phyloP scores from a whole-genome alignment of 257 asterid species.

The Handroanthus guayacan region DNA sequence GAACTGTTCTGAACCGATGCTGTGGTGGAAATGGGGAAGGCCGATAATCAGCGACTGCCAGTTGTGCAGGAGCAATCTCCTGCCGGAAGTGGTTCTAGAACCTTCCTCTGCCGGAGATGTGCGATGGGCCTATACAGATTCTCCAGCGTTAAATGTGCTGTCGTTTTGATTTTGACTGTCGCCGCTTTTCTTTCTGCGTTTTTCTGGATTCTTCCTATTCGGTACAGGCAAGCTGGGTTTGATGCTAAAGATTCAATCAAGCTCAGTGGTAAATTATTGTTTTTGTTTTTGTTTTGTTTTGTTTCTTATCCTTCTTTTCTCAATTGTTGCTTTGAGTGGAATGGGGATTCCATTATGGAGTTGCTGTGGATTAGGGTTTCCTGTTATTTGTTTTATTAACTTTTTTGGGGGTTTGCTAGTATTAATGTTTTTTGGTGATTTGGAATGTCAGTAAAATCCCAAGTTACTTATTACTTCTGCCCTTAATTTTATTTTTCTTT shows the following conservation, averaged over 20 bases:
- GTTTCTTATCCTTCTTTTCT: background rate
- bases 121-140: conserved; percentile 44
- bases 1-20: conserved; percentile 62
- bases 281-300: conserved; percentile 7
- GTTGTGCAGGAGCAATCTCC: conserved; percentile 59
- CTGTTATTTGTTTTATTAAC: conserved; percentile 16
- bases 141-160: conserved; percentile 63
- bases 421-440: background rate
- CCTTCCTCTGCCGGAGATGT: conserved; percentile 61
- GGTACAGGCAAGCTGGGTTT: conserved; percentile 46
- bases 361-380: conserved; percentile 32
- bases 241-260: conserved; percentile 68
- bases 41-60: conserved; percentile 62
- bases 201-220: conserved; percentile 62
- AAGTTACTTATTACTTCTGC: background rate
- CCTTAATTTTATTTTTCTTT: too few species aligned
- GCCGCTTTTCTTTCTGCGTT: conserved; percentile 63
- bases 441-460: background rate
- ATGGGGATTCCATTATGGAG: conserved; percentile 18
- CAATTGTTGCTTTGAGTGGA: background rate
- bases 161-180: conserved; percentile 56
- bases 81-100: conserved; percentile 44
- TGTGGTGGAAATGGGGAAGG: conserved; percentile 84
- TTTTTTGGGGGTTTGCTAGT: background rate
- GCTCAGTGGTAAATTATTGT: conserved; percentile 51